These are phyloP conservation scores for Sanchytrium tribonematis DNA, from an alignment of 371 early-diverging fungal species.

Conservation along the genomic window DNA sequence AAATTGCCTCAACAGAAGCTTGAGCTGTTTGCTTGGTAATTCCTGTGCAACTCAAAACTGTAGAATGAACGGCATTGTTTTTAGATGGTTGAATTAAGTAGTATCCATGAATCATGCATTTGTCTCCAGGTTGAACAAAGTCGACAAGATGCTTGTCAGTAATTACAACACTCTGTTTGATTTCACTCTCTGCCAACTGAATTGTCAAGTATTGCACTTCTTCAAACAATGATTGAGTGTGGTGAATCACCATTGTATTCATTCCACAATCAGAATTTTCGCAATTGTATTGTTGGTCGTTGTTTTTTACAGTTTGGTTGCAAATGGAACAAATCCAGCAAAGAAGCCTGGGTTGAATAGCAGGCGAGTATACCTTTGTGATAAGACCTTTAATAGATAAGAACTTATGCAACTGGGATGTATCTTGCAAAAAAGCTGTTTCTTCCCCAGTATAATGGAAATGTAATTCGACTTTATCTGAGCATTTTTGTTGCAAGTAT, in stretches of 20 bases:
- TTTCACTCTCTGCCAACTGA: neutral
- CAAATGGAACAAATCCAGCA: neutral
- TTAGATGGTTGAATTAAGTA: conserved; percentile 19
- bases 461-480: neutral
- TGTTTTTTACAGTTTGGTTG: neutral
- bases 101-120: conserved; percentile 78
- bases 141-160: conserved; percentile 93
- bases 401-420: neutral
- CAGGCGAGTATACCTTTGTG: neutral
- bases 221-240: neutral
- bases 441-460: neutral
- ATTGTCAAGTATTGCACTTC: neutral
- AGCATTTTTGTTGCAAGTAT: neutral
- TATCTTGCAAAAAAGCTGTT: neutral
- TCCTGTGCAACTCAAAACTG: neutral
- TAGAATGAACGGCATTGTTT: neutral
- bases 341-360: neutral
- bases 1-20: neutral
- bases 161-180: conserved; percentile 35
- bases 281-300: neutral
- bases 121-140: conserved; percentile 89
- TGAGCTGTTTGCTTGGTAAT: neutral
- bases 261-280: neutral
- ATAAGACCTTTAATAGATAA: neutral
- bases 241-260: neutral